Evolutionary conservation across 768 basidiomycete genomes (phyloP).

Genomic region (Agaricus blazei): DNA sequence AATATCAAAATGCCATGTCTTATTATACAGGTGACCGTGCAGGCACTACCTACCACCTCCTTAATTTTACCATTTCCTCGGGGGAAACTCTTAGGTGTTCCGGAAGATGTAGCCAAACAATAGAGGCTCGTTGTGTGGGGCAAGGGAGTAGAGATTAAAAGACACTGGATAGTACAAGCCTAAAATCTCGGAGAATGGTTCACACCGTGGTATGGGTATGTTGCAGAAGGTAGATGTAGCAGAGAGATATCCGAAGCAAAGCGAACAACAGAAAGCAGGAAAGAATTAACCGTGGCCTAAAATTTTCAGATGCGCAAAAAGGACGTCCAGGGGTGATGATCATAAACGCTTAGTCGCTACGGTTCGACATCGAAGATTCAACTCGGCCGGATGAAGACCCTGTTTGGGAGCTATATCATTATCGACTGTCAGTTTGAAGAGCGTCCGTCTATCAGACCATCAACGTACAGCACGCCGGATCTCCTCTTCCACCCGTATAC

Average conservation of each 20-base stretch:
- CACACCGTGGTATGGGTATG: constrained; percentile 9
- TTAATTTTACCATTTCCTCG: neutral
- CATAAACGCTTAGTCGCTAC: constrained; percentile 2
- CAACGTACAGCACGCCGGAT: constrained; percentile 38
- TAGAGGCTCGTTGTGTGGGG: neutral
- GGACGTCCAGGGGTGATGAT: neutral
- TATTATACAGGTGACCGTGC: constrained; percentile 2
- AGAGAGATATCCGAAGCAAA: constrained; percentile 1
- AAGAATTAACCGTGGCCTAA: neutral
- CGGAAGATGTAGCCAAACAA: neutral
- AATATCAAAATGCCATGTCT: neutral
- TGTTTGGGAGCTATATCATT: constrained; percentile 19
- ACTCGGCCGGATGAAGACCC: constrained; percentile 24
- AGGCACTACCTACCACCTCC: constrained; percentile 1
- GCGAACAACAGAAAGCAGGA: neutral
- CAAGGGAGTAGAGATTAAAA: neutral
- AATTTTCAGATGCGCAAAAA: neutral
- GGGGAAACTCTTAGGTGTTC: neutral
- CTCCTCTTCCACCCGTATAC: constrained; percentile 74
- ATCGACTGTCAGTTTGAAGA: no score
- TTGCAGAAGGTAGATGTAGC: constrained; percentile 5
- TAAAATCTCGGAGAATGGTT: neutral
- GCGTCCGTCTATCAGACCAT: neutral
- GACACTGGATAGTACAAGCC: neutral
- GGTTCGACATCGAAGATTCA: constrained; percentile 9